phyloP scores from a whole-genome alignment of 208 protist genomes.

The Borovskyia barvae region DNA sequence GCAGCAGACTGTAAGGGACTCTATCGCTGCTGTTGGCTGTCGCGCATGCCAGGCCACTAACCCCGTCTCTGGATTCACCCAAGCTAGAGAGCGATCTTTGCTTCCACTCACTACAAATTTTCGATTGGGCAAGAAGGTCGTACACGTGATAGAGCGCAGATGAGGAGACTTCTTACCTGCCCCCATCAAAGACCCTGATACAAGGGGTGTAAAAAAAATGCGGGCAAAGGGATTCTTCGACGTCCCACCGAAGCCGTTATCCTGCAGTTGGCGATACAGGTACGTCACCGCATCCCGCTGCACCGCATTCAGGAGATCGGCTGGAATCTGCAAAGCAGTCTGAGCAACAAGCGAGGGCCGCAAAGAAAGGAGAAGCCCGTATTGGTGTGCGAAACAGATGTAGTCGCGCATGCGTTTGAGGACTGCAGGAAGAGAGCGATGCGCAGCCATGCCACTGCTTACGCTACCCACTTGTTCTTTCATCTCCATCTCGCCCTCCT shows the following conservation, averaged over 20 bases:
- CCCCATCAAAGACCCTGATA: not conserved
- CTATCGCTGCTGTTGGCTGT: slow-evolving; percentile 28
- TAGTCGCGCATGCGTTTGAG: slow-evolving; percentile 58
- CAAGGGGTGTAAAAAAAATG: slow-evolving; percentile 8
- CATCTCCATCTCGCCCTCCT: not conserved
- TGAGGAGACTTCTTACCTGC: slow-evolving; percentile 26
- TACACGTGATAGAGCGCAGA: slow-evolving; percentile 38
- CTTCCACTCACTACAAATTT: slow-evolving; percentile 46
- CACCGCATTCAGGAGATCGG: slow-evolving; percentile 12
- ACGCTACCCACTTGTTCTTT: no score
- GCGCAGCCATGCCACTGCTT: no score
- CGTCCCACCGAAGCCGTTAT: not conserved
- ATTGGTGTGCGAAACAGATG: slow-evolving; percentile 70
- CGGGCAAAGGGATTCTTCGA: not conserved
- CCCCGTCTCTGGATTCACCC: slow-evolving; percentile 36
- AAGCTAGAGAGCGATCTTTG: slow-evolving; percentile 59
- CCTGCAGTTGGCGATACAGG: slow-evolving; percentile 15
- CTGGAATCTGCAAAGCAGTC: slow-evolving; percentile 43
- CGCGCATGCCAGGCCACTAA: slow-evolving; percentile 31
- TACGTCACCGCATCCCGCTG: slow-evolving; percentile 30
- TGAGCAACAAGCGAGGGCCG: slow-evolving; percentile 56
- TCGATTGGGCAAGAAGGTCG: slow-evolving; percentile 40
- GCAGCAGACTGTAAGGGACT: slow-evolving; percentile 20
- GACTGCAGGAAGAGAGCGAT: slow-evolving; percentile 18
- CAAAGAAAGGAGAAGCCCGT: slow-evolving; percentile 49